A percentile compares a stretch with the other conserved stretches of the same genome.
phyloP scores from a whole-genome alignment of 148 eudicot genomes.

The Mesembryanthemum crystallinum region DNA sequence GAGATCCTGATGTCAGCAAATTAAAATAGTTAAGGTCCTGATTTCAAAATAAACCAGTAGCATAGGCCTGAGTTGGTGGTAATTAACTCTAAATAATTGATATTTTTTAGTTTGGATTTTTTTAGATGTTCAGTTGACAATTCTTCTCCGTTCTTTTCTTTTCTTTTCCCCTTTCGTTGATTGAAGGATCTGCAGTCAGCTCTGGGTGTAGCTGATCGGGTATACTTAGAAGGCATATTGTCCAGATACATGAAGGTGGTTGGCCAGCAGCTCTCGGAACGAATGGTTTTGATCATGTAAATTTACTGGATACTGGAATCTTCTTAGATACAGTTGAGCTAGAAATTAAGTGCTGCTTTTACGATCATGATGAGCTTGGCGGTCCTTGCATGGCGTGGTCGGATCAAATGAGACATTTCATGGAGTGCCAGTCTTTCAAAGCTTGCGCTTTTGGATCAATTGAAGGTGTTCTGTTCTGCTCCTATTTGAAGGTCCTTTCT shows the following conservation, averaged over 20 bases:
- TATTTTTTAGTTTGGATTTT: neutral
- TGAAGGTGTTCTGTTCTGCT: neutral
- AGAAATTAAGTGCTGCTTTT: too few species aligned
- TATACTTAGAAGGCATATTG: conserved; percentile 48
- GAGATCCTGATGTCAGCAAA: too few species aligned
- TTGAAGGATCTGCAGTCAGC: conserved; percentile 57
- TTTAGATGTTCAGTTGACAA: neutral
- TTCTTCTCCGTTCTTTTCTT: neutral
- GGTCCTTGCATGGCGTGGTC: too few species aligned
- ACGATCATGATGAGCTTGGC: too few species aligned
- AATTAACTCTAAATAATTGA: neutral
- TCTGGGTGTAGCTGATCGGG: conserved; percentile 35
- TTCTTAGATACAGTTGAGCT: neutral
- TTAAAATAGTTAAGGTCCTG: too few species aligned
- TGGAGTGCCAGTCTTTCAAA: neutral
- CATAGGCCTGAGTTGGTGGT: too few species aligned
- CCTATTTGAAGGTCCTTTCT: neutral
- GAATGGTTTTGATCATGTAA: conserved; percentile 49
- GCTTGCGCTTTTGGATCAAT: neutral
- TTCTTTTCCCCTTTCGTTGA: neutral
- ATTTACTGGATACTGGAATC: neutral
- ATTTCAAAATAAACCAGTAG: too few species aligned
- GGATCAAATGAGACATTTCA: too few species aligned
- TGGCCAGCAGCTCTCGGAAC: conserved; percentile 62
- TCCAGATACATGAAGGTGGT: conserved; percentile 54